Conservation (phyloP, 441 rosid genomes). For the Mallotus repandus region DNA sequence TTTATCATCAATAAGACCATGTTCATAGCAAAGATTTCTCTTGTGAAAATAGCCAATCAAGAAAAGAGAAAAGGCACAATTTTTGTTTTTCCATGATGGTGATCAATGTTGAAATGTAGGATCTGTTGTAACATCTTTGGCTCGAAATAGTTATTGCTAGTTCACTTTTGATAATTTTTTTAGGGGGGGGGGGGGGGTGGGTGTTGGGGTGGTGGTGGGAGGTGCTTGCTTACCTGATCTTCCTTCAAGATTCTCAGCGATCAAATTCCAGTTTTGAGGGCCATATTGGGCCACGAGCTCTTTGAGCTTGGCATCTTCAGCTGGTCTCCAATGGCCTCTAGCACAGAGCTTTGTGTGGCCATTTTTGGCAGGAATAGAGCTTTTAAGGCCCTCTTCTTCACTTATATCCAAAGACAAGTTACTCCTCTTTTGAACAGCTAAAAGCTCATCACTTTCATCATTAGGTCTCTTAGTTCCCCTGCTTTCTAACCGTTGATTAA, state of each 20-base stretch:
- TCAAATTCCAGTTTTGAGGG: slow-evolving; percentile 98
- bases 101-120: slow-evolving; percentile 15
- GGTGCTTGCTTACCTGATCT: slow-evolving; percentile 64
- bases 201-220: too few relatives aligned
- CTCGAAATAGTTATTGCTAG: slow-evolving; percentile 1
- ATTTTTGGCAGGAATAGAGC: slow-evolving; percentile 25
- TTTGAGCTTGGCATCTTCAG: slow-evolving; percentile 83
- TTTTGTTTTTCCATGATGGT: slow-evolving; percentile 13
- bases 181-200: too few relatives aligned
- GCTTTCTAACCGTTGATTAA: slow-evolving; percentile 26
- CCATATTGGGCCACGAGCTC: slow-evolving; percentile 86
- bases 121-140: not conserved
- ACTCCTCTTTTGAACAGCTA: slow-evolving; percentile 22
- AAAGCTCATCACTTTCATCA: slow-evolving; percentile 29
- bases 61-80: not conserved
- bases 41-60: not conserved
- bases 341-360: slow-evolving; percentile 53
- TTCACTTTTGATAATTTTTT: slow-evolving; percentile 5
- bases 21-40: not conserved
- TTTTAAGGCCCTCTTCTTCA: slow-evolving; percentile 28
- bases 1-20: not conserved
- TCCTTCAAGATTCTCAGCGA: slow-evolving; percentile 83
- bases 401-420: slow-evolving; percentile 27
- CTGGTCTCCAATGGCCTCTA: slow-evolving; percentile 97
- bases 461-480: slow-evolving; percentile 23